Evolutionary conservation across 495 filamentous ascomycete genomes (phyloP).

Genomic region (Penicillium waksmanii): DNA sequence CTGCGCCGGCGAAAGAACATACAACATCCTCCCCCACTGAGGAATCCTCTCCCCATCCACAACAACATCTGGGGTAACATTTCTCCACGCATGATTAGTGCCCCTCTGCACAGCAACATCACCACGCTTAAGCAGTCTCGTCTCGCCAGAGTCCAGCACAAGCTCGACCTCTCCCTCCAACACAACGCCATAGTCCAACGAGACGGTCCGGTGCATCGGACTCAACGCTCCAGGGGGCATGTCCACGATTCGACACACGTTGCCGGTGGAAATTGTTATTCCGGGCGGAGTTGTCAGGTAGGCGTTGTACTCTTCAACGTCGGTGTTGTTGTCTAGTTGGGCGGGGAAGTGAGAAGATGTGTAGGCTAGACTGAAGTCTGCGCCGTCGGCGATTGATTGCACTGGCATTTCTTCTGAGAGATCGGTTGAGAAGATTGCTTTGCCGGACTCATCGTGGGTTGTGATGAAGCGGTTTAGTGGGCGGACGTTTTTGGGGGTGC

Average conservation of each 20-base stretch:
- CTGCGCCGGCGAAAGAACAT: constrained; percentile 53
- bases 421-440: constrained; percentile 37
- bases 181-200: constrained; percentile 74
- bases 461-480: constrained; percentile 46
- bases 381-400: constrained; percentile 27
- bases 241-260: constrained; percentile 59
- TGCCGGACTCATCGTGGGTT: constrained; percentile 35
- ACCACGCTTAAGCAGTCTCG: constrained; percentile 65
- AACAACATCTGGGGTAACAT: constrained; percentile 36
- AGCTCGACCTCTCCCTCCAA: constrained; percentile 75
- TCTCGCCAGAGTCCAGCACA: constrained; percentile 64
- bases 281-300: constrained; percentile 48
- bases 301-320: constrained; percentile 40
- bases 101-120: constrained; percentile 71
- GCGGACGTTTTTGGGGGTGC: constrained; percentile 34
- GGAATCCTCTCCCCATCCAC: constrained; percentile 15
- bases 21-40: constrained; percentile 59
- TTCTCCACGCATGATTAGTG: constrained; percentile 45
- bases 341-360: constrained; percentile 59
- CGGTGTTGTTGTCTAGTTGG: constrained; percentile 50
- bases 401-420: constrained; percentile 30
- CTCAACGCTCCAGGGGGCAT: constrained; percentile 64
- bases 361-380: constrained; percentile 44
- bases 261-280: constrained; percentile 54
- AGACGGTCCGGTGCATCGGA: constrained; percentile 72